A percentile compares a stretch with the other conserved stretches of the same genome.
These are phyloP conservation scores for Acanthamoeba royreba DNA, from an alignment of 208 protist species.

Conservation along the genomic window DNA sequence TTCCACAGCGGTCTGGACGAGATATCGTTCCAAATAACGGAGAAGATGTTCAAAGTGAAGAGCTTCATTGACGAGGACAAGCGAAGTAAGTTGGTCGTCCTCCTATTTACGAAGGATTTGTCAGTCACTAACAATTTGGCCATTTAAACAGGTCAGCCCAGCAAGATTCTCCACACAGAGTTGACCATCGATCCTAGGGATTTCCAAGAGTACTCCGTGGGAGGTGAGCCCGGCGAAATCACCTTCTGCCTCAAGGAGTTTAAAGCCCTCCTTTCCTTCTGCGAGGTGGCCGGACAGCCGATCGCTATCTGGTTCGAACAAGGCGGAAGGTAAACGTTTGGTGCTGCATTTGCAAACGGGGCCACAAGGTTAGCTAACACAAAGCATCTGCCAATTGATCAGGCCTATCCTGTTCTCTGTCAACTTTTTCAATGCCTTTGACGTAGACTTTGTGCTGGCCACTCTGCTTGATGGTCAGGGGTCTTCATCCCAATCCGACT, in stretches of 20 bases:
- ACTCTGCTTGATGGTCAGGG: background rate
- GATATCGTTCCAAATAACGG: background rate
- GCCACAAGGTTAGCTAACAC: too few relatives aligned
- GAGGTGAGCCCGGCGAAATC: background rate
- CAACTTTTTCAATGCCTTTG: background rate
- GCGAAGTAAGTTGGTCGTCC: background rate
- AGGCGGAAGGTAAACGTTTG: background rate
- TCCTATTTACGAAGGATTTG: too few relatives aligned
- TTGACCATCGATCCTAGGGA: background rate
- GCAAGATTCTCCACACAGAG: background rate
- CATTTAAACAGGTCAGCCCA: background rate
- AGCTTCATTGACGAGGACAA: constrained; percentile 13
- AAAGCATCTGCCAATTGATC: background rate
- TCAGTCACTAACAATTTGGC: too few relatives aligned
- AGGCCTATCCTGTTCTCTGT: background rate
- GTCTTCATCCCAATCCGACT: background rate
- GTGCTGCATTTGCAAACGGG: background rate
- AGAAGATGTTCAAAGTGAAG: background rate
- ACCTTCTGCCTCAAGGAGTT: constrained; percentile 37
- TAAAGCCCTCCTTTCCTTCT: background rate
- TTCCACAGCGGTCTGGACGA: background rate
- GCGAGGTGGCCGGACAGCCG: background rate
- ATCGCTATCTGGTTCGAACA: background rate
- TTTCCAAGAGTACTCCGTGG: background rate
- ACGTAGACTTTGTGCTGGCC: background rate